These are phyloP conservation scores for Actinidia arguta DNA, from an alignment of 179 eudicot species.

Conservation along the genomic window DNA sequence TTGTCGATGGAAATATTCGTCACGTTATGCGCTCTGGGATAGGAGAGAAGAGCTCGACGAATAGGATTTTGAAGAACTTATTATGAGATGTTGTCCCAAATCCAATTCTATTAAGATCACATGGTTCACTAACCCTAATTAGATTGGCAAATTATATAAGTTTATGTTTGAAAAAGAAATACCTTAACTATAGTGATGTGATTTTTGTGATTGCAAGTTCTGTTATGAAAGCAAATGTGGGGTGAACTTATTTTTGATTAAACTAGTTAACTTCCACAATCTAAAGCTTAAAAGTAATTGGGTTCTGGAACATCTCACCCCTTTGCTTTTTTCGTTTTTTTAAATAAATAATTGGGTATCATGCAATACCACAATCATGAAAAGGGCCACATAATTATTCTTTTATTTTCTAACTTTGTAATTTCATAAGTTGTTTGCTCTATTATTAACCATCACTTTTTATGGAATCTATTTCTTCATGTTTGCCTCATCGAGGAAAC, in stretches of 20 bases:
- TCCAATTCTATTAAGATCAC: too few species aligned
- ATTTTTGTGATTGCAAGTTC: neutral
- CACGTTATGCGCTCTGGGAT: too few species aligned
- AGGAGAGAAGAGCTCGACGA: neutral
- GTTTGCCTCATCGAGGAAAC: too few species aligned
- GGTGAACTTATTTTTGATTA: neutral
- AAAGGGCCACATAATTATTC: neutral
- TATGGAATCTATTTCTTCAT: too few species aligned
- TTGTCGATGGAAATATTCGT: neutral
- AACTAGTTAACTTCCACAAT: slow-evolving; percentile 7
- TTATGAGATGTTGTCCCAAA: neutral
- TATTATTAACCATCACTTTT: neutral
- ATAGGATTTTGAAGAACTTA: neutral
- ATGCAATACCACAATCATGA: neutral
- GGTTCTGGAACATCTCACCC: neutral
- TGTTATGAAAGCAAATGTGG: neutral
- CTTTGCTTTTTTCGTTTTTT: too few species aligned
- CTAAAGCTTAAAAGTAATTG: neutral
- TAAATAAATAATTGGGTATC: slow-evolving; percentile 8
- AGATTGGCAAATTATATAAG: too few species aligned
- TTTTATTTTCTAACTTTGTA: neutral
- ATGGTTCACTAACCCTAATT: too few species aligned
- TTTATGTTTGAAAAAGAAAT: neutral
- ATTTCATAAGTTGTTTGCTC: neutral
- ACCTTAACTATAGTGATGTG: neutral